Percentiles rank a stretch among this genome's conserved stretches.
Conservation (phyloP, 441 rosid species). For the Pelargonium myrrhifolium region DNA sequence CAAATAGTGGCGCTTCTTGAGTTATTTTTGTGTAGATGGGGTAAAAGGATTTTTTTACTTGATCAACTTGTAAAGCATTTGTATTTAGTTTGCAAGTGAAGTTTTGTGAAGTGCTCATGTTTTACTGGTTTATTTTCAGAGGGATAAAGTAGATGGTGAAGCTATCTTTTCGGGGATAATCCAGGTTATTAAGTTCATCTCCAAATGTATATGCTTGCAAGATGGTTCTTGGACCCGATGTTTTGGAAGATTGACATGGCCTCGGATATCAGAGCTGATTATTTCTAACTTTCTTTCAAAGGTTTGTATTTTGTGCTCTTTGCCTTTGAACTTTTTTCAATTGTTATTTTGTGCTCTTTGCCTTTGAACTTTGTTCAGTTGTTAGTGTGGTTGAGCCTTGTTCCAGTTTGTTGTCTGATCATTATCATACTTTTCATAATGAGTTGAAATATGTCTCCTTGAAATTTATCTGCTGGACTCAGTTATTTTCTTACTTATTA, state of each 20-base stretch:
- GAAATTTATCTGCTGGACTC: too few relatives aligned
- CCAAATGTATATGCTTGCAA: conserved; percentile 58
- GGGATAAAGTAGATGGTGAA: conserved; percentile 46
- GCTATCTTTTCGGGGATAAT: conserved; percentile 51
- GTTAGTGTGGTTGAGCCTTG: not conserved
- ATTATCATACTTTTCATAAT: not conserved
- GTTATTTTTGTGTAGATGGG: conserved; percentile 1
- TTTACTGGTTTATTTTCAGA: conserved; percentile 31
- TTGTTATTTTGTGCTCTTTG: too few relatives aligned
- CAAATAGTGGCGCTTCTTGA: not conserved
- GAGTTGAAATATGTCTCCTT: not conserved
- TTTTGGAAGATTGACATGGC: conserved; percentile 91
- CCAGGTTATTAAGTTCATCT: conserved; percentile 56
- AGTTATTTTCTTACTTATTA: too few relatives aligned
- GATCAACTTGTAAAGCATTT: not conserved
- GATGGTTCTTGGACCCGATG: conserved; percentile 68
- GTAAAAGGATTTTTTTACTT: conserved; percentile 12
- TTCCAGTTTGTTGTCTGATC: not conserved
- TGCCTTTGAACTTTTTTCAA: conserved; percentile 6
- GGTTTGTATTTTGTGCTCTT: conserved; percentile 35
- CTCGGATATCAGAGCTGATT: conserved; percentile 79
- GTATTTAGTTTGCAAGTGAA: conserved; percentile 8
- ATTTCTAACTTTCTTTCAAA: conserved; percentile 77
- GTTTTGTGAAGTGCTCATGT: conserved; percentile 1
- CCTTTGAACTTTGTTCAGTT: not conserved